phyloP scores from a whole-genome alignment of 1,284 basidiomycete genomes.

The Leccinum pachyderme region DNA sequence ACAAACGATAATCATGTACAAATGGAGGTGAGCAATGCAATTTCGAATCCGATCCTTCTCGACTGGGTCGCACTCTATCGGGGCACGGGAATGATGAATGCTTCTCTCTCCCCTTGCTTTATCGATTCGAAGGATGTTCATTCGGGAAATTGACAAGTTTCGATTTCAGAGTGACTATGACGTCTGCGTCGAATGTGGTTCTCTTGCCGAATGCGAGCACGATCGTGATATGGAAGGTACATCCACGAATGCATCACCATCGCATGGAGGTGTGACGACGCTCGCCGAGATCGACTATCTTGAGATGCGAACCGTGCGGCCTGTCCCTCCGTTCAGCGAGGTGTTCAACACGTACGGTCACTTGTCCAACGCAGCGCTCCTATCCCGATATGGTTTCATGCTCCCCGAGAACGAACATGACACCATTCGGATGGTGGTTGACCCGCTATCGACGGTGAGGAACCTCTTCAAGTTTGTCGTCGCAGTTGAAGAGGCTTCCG shows the following conservation, averaged over 20 bases:
- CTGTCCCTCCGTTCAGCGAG: constrained; percentile 55
- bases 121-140: not conserved
- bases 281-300: constrained; percentile 42
- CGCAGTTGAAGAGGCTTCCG: constrained; percentile 3
- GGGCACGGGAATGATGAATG: constrained; percentile 2
- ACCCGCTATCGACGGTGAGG: constrained; percentile 16
- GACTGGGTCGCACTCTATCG: constrained; percentile 22
- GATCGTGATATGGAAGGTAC: constrained; percentile 42
- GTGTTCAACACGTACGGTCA: constrained; percentile 88
- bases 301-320: constrained; percentile 63
- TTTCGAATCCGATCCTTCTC: constrained; percentile 16
- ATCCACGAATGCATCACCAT: constrained; percentile 8
- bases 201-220: constrained; percentile 70
- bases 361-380: constrained; percentile 30
- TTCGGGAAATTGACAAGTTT: constrained; percentile 13
- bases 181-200: constrained; percentile 82
- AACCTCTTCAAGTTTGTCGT: constrained; percentile 13
- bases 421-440: constrained; percentile 25
- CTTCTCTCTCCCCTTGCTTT: not conserved
- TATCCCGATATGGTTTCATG: constrained; percentile 36
- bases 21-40: constrained; percentile 55
- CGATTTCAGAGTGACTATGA: constrained; percentile 71
- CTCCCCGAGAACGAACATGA: constrained; percentile 36
- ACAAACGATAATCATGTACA: constrained; percentile 70
- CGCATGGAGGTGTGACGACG: constrained; percentile 4